Evolutionary conservation across 2,329 filamentous ascomycete genomes (phyloP).

Genomic region (Tolypocladium pustulatum): DNA sequence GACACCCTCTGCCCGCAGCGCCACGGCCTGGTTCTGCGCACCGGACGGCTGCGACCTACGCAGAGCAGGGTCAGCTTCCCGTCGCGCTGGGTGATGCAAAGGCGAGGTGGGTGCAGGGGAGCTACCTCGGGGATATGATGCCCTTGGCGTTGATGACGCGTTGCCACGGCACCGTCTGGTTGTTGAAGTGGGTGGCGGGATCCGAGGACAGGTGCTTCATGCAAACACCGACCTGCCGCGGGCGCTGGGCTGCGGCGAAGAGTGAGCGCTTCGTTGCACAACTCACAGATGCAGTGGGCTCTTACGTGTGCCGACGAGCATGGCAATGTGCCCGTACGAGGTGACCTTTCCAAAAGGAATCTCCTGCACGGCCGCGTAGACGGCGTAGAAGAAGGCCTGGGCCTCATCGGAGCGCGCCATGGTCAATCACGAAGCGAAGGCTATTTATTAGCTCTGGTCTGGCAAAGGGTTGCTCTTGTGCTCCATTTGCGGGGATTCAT

Average conservation of each 20-base stretch:
- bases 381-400: constrained; percentile 60
- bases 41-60: constrained; percentile 37
- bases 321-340: constrained; percentile 74
- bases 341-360: constrained; percentile 78
- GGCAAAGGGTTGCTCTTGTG: not conserved
- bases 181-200: constrained; percentile 49
- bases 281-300: constrained; percentile 12
- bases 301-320: constrained; percentile 60
- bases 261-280: not conserved
- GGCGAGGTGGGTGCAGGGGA: not conserved
- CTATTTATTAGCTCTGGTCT: too few species aligned
- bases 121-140: constrained; percentile 70
- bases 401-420: constrained; percentile 70
- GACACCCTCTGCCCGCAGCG: constrained; percentile 41
- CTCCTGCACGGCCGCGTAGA: constrained; percentile 77
- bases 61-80: not conserved
- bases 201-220: constrained; percentile 70
- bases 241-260: constrained; percentile 46
- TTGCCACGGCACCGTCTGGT: constrained; percentile 84
- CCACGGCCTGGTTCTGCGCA: constrained; percentile 37
- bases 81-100: not conserved
- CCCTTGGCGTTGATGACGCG: constrained; percentile 83
- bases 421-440: not conserved
- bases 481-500: not conserved
- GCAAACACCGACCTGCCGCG: constrained; percentile 80